Percentiles rank a stretch among this genome's conserved stretches.
Evolutionary conservation across 495 filamentous ascomycete species (phyloP).

Genomic region (Halenospora varia): DNA sequence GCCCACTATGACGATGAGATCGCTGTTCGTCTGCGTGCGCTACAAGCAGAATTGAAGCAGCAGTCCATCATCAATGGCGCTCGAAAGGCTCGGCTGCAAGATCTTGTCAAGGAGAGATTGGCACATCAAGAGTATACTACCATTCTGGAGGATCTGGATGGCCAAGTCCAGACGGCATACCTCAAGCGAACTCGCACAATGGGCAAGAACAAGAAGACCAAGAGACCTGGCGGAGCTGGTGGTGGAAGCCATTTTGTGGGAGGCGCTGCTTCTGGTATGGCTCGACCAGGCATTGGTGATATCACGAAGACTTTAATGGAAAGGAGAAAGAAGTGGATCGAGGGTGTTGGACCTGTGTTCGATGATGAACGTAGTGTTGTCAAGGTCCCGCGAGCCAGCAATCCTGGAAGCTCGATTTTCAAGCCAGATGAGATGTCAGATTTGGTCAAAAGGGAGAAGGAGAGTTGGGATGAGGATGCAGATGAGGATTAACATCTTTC

Average conservation of each 20-base stretch:
- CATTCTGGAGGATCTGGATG: constrained; percentile 94
- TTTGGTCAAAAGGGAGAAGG: constrained; percentile 63
- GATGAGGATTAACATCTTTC: constrained; percentile 44
- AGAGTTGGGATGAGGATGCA: constrained; percentile 70
- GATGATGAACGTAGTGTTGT: constrained; percentile 52
- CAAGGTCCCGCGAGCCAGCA: constrained; percentile 39
- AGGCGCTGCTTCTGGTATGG: constrained; percentile 49
- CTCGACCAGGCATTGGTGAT: constrained; percentile 85
- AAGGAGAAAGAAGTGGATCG: constrained; percentile 77
- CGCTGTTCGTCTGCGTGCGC: constrained; percentile 76
- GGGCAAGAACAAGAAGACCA: constrained; percentile 90
- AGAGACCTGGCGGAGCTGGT: constrained; percentile 61
- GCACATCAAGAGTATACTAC: constrained; percentile 94
- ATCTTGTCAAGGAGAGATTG: constrained; percentile 85
- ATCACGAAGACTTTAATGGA: constrained; percentile 88
- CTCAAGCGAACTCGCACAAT: constrained; percentile 94
- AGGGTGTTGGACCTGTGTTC: constrained; percentile 83
- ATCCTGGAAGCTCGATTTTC: constrained; percentile 56
- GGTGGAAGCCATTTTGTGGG: constrained; percentile 47
- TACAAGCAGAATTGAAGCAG: constrained; percentile 78
- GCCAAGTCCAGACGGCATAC: constrained; percentile 91
- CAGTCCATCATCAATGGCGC: constrained; percentile 84
- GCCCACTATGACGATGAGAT: constrained; percentile 93
- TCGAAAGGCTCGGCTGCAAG: constrained; percentile 77
- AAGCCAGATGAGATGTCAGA: constrained; percentile 46